These are phyloP conservation scores for Lepidium campestre DNA, from an alignment of 441 rosid genomes.

Conservation along the genomic window DNA sequence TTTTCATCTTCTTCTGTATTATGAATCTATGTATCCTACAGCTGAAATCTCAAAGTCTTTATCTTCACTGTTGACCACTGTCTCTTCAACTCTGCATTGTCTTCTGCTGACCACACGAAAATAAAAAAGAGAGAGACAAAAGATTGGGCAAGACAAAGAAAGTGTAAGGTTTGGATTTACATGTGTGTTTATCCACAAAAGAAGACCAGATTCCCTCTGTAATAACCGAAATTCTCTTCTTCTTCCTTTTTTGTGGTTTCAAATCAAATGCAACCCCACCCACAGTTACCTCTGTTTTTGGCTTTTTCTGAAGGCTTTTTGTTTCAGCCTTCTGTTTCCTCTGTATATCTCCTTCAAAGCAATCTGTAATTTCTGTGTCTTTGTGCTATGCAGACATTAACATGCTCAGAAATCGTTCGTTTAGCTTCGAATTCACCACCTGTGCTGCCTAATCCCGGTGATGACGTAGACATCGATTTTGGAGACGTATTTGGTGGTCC, in stretches of 20 bases:
- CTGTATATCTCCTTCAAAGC: neutral
- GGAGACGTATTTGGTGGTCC: conserved; percentile 94
- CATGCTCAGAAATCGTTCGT: conserved; percentile 16
- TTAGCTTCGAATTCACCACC: conserved; percentile 30
- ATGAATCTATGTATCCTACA: neutral
- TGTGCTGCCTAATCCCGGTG: conserved; percentile 17
- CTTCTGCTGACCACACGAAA: no score
- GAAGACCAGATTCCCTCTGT: conserved; percentile 15
- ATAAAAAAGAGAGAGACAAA: neutral
- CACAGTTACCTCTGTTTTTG: conserved; percentile 7
- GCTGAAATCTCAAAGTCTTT: neutral
- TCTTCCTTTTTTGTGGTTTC: conserved; percentile 17
- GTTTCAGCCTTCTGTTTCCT: neutral
- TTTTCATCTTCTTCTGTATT: neutral
- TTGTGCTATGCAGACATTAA: conserved; percentile 38
- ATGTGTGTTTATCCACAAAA: conserved; percentile 24
- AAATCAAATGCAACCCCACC: conserved; percentile 23
- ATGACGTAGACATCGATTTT: conserved; percentile 61
- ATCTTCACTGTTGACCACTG: neutral
- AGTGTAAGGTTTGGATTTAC: conserved; percentile 11
- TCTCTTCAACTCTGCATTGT: neutral
- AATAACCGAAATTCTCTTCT: neutral
- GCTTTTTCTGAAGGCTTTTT: neutral
- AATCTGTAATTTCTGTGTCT: neutral
- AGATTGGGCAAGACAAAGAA: neutral